Conservation (phyloP, 1,284 basidiomycete species). For the Tylopilus sp. region DNA sequence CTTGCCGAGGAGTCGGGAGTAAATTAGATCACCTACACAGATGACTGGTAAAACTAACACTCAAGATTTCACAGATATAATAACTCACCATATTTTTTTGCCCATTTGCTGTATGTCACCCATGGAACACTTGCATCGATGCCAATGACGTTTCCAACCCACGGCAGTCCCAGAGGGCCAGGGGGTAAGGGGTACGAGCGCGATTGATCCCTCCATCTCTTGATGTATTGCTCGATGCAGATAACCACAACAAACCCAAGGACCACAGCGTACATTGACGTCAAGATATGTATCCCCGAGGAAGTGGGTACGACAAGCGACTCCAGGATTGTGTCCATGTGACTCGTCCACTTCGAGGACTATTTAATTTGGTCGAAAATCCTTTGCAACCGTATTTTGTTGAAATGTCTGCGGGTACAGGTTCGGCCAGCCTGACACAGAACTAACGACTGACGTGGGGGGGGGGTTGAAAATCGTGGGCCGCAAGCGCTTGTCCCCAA, state of each 20-base stretch:
- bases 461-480: no score
- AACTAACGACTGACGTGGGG: no score
- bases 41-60: no score
- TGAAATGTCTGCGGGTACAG: no score
- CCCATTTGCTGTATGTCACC: slow-evolving; percentile 21
- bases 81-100: slow-evolving; percentile 2
- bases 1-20: background rate
- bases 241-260: background rate
- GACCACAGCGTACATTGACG: background rate
- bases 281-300: no score
- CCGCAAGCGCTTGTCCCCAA: no score
- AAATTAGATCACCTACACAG: background rate
- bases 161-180: slow-evolving; percentile 3
- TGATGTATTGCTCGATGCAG: background rate
- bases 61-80: background rate
- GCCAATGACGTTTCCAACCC: slow-evolving; percentile 3
- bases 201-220: background rate
- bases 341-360: no score
- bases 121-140: slow-evolving; percentile 15
- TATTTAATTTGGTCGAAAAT: no score
- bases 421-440: no score
- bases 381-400: no score
- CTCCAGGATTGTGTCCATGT: no score
- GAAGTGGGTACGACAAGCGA: no score
- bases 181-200: slow-evolving; percentile 12